Base-by-base conservation (phyloP, 2,329 filamentous ascomycete genomes). In the Septoria linicola region DNA sequence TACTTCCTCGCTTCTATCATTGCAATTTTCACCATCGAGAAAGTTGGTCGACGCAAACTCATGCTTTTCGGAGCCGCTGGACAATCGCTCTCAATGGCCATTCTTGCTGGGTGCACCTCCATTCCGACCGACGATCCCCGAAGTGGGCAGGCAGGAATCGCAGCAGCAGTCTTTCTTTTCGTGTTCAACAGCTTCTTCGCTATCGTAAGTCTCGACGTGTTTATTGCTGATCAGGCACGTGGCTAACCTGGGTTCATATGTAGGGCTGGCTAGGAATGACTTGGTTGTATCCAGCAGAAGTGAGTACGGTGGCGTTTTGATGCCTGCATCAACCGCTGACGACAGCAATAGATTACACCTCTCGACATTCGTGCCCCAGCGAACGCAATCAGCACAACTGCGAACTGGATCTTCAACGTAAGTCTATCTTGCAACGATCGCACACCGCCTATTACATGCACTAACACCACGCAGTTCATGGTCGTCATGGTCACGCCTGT, bases 31-130 rank as follows among this genome's bases (percentile, higher is more conserved):
- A 73, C 73, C 6, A 74, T 79, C 53, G 76, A 79, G 56, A 37
- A 50, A 31, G 68, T 77, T 43, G 76, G 76, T 14, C 72, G 87
- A 20, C 79, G 87, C 11, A 80, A 81, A 63, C 77, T 89, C 55
- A 89, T 90, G 84, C 71, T 89, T 13, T 81, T 88, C 55, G 86
- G 86, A 47, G 81, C 82, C 2, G 44, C 44, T 19, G 61, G 62
- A 16, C 59, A 61, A 50, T 51, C 54, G 5, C 17, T 44, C 4
- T 68, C 63, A 1, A 68, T 68, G 66, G 60, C 59, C 4, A 54
- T 69, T 7, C 51, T 68, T 3, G 66, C 63, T 3, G 63, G 63
- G 10, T 61, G 63, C 4, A 66, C 59, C 1, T 59, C 60, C 2
- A 48, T 58, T 11, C 58, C 55, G 8, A 43, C 48, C 3, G 39